Percentiles rank a stretch among this genome's conserved stretches.
Conservation (phyloP, 345 rosid species). For the Rhodomyrtus tomentosa region DNA sequence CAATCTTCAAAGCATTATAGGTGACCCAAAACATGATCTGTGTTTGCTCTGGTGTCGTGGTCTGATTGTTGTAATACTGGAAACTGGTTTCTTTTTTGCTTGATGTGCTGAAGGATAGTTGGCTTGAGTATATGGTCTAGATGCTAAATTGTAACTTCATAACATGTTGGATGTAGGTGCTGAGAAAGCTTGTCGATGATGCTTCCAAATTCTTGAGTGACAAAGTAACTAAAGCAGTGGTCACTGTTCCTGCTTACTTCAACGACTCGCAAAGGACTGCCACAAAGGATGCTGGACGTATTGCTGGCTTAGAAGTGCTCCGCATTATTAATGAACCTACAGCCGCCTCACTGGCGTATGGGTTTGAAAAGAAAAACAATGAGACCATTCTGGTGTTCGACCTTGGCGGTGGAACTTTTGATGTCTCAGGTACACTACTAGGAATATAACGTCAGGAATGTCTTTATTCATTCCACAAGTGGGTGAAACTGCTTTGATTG, state of each 20-base stretch:
- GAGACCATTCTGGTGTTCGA: slow-evolving; percentile 96
- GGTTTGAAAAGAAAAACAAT: slow-evolving; percentile 89
- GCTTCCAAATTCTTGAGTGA: slow-evolving; percentile 78
- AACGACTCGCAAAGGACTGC: slow-evolving; percentile 92
- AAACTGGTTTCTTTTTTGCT: background rate
- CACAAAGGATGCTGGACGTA: slow-evolving; percentile 93
- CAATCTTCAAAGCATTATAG: background rate
- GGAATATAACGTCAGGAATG: background rate
- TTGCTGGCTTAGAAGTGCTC: slow-evolving; percentile 75
- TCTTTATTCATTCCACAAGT: background rate
- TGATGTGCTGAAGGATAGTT: background rate
- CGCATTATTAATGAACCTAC: slow-evolving; percentile 97
- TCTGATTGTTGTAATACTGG: background rate
- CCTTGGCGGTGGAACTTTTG: slow-evolving; percentile 99
- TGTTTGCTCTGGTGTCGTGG: background rate
- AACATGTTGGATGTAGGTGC: slow-evolving; percentile 24
- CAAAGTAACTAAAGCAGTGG: slow-evolving; percentile 69
- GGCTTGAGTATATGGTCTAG: background rate
- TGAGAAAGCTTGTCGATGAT: slow-evolving; percentile 97
- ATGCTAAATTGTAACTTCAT: background rate
- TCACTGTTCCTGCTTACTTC: slow-evolving; percentile 79
- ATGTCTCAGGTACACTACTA: slow-evolving; percentile 68
- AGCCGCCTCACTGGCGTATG: slow-evolving; percentile 95
- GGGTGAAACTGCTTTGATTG: background rate
- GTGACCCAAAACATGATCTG: background rate